phyloP scores from a whole-genome alignment of 306 rosid genomes.

The Crataegus laevigata region DNA sequence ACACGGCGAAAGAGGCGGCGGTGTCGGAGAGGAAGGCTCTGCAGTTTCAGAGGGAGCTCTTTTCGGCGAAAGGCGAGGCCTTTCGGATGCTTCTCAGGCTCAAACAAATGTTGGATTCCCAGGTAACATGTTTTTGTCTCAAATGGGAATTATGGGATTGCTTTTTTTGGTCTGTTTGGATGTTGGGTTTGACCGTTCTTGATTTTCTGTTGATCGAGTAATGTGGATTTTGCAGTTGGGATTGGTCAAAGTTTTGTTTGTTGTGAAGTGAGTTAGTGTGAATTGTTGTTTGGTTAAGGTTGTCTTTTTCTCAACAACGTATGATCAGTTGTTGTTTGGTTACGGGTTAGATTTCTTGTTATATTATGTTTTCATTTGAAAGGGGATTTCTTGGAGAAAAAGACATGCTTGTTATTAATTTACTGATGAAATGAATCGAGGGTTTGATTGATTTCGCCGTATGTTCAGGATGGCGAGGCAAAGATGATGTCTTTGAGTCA shows the following conservation, averaged over 20 bases:
- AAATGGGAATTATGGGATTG: slow-evolving; percentile 4
- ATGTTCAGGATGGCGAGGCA: slow-evolving; percentile 55
- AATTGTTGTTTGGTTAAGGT: not conserved
- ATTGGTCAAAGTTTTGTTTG: slow-evolving; percentile 2
- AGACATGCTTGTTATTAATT: not conserved
- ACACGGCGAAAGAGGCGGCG: slow-evolving; percentile 85
- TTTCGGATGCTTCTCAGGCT: slow-evolving; percentile 70
- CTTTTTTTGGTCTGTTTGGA: not conserved
- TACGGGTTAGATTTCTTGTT: not conserved
- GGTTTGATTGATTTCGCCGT: not conserved
- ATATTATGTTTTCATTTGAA: not conserved
- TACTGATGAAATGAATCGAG: not conserved
- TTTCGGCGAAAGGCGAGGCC: slow-evolving; percentile 50
- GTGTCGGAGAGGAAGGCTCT: slow-evolving; percentile 58
- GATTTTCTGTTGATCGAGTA: slow-evolving; percentile 7
- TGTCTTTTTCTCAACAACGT: not conserved
- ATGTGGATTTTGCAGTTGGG: not conserved
- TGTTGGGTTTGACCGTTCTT: not conserved
- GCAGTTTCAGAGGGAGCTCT: slow-evolving; percentile 52
- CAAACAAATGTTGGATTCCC: slow-evolving; percentile 68
- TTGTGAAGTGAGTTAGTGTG: slow-evolving; percentile 20
- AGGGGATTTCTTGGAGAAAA: not conserved
- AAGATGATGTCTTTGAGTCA: slow-evolving; percentile 46
- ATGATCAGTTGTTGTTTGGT: not conserved
- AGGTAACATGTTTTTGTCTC: slow-evolving; percentile 31